phyloP scores from a whole-genome alignment of 192 early-diverging fungal genomes.

The Chytriomyces confervae region DNA sequence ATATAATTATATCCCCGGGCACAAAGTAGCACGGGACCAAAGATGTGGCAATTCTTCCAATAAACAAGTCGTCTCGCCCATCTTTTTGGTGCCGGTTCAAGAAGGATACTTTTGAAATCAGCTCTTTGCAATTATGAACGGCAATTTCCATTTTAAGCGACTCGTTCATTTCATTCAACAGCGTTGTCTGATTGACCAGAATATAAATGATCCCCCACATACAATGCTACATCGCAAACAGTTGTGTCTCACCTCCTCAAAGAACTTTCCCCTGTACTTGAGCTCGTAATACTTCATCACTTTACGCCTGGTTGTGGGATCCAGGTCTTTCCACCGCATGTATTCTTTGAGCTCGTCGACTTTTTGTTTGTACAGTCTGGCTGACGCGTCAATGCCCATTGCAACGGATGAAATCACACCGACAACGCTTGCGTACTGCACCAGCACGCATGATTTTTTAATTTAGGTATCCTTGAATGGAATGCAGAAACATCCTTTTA shows the following conservation, averaged over 20 bases:
- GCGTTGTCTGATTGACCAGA: neutral
- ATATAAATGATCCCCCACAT: neutral
- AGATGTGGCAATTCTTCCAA: constrained; percentile 34
- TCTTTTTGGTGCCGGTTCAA: constrained; percentile 35
- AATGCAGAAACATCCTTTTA: neutral
- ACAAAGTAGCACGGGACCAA: constrained; percentile 37
- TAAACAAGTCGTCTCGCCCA: constrained; percentile 39
- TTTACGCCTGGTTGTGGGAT: constrained; percentile 17
- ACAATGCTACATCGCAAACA: neutral
- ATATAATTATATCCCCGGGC: constrained; percentile 30
- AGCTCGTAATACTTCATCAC: constrained; percentile 37
- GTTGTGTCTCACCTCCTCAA: constrained; percentile 36
- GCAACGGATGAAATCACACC: constrained; percentile 30
- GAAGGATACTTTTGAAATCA: constrained; percentile 42
- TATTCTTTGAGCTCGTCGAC: constrained; percentile 46
- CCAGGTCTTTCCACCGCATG: constrained; percentile 30
- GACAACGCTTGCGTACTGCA: constrained; percentile 27
- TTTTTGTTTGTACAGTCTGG: constrained; percentile 37
- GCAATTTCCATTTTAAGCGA: constrained; percentile 37
- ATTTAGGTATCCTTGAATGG: neutral
- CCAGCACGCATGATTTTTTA: neutral
- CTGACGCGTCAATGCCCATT: constrained; percentile 35
- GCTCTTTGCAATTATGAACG: constrained; percentile 32
- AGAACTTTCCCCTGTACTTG: constrained; percentile 40
- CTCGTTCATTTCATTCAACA: constrained; percentile 33